Conservation (phyloP, 768 basidiomycete genomes). For the Tricholoma bakamatsutake region DNA sequence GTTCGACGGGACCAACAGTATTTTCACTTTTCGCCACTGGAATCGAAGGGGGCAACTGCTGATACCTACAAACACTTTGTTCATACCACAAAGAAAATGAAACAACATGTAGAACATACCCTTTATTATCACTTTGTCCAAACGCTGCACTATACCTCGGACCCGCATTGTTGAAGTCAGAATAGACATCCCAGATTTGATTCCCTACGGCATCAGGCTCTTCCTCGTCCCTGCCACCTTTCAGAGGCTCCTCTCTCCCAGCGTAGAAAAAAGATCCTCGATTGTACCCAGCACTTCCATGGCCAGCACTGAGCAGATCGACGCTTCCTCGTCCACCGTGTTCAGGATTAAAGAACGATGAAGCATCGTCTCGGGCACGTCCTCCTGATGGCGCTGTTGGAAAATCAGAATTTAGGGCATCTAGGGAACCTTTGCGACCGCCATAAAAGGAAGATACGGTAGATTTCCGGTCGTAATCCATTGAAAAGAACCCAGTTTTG, state of each 20-base stretch:
- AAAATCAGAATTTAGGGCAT: constrained; percentile 54
- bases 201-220: constrained; percentile 32
- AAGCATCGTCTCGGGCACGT: constrained; percentile 56
- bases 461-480: constrained; percentile 79
- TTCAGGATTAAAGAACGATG: constrained; percentile 60
- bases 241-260: constrained; percentile 71
- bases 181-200: constrained; percentile 73
- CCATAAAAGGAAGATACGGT: constrained; percentile 79
- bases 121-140: constrained; percentile 34
- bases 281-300: constrained; percentile 63
- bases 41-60: constrained; percentile 32
- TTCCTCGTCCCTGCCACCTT: constrained; percentile 73
- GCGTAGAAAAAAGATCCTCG: constrained; percentile 58
- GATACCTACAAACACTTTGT: constrained; percentile 31
- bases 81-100: neutral
- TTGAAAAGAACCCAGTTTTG: constrained; percentile 19
- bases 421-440: constrained; percentile 51
- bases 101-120: constrained; percentile 30
- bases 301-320: constrained; percentile 38
- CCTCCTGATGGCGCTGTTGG: constrained; percentile 29
- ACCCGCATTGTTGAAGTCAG: constrained; percentile 85
- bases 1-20: constrained; percentile 56
- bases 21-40: constrained; percentile 34
- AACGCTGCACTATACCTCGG: constrained; percentile 70
- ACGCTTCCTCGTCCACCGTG: constrained; percentile 39